Conservation (phyloP, 2,329 filamentous ascomycete species). For the Rugonectria rugulosa region DNA sequence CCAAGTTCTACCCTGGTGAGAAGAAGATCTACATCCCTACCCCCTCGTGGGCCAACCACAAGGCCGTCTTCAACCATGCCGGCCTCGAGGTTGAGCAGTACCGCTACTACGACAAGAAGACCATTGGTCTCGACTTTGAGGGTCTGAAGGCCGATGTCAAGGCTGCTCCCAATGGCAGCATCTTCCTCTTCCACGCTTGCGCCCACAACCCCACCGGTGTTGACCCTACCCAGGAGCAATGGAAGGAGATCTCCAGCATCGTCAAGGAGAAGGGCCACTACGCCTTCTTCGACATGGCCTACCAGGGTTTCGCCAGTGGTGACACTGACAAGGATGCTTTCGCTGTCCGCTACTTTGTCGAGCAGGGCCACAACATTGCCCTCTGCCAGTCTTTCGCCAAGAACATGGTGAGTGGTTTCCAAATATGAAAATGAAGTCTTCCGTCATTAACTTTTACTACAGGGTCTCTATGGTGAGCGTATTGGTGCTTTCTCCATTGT, state of each 20-base stretch:
- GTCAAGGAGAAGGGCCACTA: slow-evolving; percentile 89
- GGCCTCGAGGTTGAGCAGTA: slow-evolving; percentile 93
- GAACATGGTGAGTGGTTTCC: slow-evolving; percentile 79
- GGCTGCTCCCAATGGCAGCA: slow-evolving; percentile 82
- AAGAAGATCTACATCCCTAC: slow-evolving; percentile 98
- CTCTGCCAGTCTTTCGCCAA: slow-evolving; percentile 97
- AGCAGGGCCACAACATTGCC: slow-evolving; percentile 87
- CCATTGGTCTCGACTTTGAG: slow-evolving; percentile 96
- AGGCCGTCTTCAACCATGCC: slow-evolving; percentile 92
- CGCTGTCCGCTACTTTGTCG: slow-evolving; percentile 90
- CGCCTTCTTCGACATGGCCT: slow-evolving; percentile 99
- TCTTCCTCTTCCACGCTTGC: slow-evolving; percentile 95
- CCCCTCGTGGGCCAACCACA: slow-evolving; percentile 98
- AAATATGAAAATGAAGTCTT: background rate
- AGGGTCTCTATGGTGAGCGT: slow-evolving; percentile 98
- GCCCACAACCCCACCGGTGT: slow-evolving; percentile 98
- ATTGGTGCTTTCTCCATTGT: slow-evolving; percentile 96
- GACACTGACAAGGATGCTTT: slow-evolving; percentile 93
- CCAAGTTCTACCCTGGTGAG: slow-evolving; percentile 86
- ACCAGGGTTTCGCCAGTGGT: slow-evolving; percentile 96
- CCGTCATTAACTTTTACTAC: slow-evolving; percentile 17
- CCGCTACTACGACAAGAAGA: slow-evolving; percentile 99
- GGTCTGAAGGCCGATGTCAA: slow-evolving; percentile 92
- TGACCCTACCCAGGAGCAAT: slow-evolving; percentile 91
- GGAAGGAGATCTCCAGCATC: slow-evolving; percentile 86